Evolutionary conservation across 2,329 filamentous ascomycete genomes (phyloP).

Genomic region (Fusarium coicis): DNA sequence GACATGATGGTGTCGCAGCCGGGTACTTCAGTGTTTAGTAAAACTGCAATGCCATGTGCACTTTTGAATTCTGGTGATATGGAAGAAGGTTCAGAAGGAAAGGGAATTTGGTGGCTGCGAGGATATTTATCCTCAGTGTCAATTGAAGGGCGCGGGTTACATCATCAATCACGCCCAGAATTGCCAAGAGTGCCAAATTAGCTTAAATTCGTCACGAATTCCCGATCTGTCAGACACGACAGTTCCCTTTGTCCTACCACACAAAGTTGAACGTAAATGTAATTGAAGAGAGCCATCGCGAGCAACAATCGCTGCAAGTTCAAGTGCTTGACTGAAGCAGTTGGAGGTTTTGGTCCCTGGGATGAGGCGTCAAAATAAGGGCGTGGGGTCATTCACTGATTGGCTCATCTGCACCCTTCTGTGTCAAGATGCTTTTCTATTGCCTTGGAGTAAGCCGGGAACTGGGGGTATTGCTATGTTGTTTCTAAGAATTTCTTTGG

Average conservation of each 20-base stretch:
- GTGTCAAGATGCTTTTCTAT: no score
- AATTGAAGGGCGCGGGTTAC: constrained; percentile 23
- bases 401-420: no score
- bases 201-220: fast-evolving
- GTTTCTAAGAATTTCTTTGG: no score
- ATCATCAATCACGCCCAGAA: not conserved
- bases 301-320: not conserved
- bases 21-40: no score
- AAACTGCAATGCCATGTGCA: no score
- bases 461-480: no score
- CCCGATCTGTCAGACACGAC: no score
- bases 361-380: not conserved
- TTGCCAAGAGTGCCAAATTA: not conserved
- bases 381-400: not conserved
- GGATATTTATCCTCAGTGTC: constrained; percentile 6
- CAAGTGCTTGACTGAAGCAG: not conserved
- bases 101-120: not conserved
- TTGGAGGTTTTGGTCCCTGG: not conserved
- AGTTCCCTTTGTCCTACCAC: no score
- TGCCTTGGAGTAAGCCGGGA: no score
- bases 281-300: fast-evolving
- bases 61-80: no score
- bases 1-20: constrained; percentile 11
- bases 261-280: no score
- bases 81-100: no score